phyloP scores from a whole-genome alignment of 2,329 filamentous ascomycete genomes.

The Monosporascus sp. region DNA sequence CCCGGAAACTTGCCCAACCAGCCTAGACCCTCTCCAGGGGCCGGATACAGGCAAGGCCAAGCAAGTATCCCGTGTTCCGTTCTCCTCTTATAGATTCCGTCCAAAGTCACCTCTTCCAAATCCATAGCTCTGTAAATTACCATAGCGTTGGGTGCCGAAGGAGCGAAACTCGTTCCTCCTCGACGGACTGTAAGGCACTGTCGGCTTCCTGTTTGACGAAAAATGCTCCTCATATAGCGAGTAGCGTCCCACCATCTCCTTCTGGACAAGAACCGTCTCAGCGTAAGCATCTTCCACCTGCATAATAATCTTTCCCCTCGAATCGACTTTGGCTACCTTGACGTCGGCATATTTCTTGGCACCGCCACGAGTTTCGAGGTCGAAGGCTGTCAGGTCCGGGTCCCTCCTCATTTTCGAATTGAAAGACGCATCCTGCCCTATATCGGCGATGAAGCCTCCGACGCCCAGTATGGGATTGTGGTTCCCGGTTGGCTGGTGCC shows the following conservation, averaged over 20 bases:
- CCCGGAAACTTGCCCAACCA: too few species aligned
- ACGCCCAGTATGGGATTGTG: slow-evolving; percentile 43
- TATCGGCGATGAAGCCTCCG: slow-evolving; percentile 47
- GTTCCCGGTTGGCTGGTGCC: slow-evolving; percentile 16
- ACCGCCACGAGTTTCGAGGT: slow-evolving; percentile 45
- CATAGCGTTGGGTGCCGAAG: slow-evolving; percentile 14
- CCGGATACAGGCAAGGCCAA: too few species aligned
- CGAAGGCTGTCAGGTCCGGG: slow-evolving; percentile 36
- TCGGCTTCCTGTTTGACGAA: slow-evolving; percentile 2
- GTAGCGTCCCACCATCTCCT: slow-evolving; percentile 35
- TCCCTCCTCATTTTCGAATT: slow-evolving; percentile 19
- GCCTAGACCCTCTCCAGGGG: too few species aligned
- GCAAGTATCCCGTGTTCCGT: background rate
- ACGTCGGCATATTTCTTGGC: slow-evolving; percentile 49
- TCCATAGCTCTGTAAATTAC: slow-evolving; percentile 35
- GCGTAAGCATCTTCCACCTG: slow-evolving; percentile 33
- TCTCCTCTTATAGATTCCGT: background rate
- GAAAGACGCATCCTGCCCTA: slow-evolving; percentile 36
- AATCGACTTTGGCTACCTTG: slow-evolving; percentile 38
- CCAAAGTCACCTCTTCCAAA: slow-evolving; percentile 15
- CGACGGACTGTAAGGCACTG: slow-evolving; percentile 3
- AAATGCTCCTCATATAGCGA: slow-evolving; percentile 26
- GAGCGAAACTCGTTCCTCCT: background rate
- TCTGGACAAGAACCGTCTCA: slow-evolving; percentile 38
- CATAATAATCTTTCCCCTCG: slow-evolving; percentile 44